Percentiles rank a stretch among this genome's conserved stretches.
phyloP scores from a whole-genome alignment of 2,329 filamentous ascomycete species.

The Claviceps fusiformis region DNA sequence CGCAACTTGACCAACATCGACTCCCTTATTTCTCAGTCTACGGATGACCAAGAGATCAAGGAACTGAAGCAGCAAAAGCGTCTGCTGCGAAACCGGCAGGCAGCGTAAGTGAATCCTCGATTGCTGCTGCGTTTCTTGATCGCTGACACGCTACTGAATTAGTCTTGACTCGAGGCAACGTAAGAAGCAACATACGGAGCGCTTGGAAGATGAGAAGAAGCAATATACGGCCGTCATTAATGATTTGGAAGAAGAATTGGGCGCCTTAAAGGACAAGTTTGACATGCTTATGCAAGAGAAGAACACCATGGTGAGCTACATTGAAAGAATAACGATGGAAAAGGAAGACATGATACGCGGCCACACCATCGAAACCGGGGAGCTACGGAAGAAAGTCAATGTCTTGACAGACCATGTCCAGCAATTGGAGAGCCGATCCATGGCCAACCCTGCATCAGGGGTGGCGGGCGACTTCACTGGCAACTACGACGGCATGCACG shows the following conservation, averaged over 20 bases:
- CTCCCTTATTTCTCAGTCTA: conserved; percentile 74
- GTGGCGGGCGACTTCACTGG: conserved; percentile 51
- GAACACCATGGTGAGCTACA: conserved; percentile 59
- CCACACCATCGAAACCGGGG: conserved; percentile 81
- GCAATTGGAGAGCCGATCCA: conserved; percentile 50
- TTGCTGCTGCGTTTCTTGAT: not conserved
- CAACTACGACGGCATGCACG: conserved; percentile 71
- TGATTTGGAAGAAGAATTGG: conserved; percentile 66
- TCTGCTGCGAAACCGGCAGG: conserved; percentile 85
- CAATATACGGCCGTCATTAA: conserved; percentile 64
- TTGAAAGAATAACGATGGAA: conserved; percentile 66
- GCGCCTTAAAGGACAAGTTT: conserved; percentile 52
- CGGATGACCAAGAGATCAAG: conserved; percentile 86
- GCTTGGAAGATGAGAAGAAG: conserved; percentile 95
- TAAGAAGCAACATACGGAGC: conserved; percentile 96
- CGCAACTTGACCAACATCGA: conserved; percentile 92
- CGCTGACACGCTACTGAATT: conserved; percentile 7
- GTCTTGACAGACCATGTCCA: conserved; percentile 63
- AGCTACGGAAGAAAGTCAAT: conserved; percentile 83
- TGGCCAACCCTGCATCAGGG: conserved; percentile 17
- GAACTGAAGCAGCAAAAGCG: conserved; percentile 98
- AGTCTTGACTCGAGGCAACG: conserved; percentile 92
- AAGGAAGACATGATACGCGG: conserved; percentile 82
- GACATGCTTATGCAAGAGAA: conserved; percentile 61
- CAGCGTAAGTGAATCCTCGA: conserved; percentile 57